phyloP scores from a whole-genome alignment of 2,329 filamentous ascomycete genomes.

The Ascochyta clinopodiicola region DNA sequence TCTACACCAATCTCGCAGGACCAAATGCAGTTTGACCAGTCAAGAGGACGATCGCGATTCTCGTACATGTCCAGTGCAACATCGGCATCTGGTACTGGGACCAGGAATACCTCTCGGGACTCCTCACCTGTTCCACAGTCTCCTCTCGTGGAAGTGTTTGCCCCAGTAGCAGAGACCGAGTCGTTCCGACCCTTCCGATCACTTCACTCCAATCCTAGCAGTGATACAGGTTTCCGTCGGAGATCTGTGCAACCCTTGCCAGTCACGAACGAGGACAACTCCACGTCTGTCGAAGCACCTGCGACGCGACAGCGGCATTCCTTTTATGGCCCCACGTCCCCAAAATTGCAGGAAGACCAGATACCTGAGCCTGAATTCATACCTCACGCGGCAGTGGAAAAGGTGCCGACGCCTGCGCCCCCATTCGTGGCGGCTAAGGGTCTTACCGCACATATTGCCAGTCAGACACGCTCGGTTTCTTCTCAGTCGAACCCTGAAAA shows the following conservation, averaged over 20 bases:
- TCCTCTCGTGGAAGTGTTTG: conserved; percentile 38
- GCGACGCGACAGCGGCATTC: conserved; percentile 39
- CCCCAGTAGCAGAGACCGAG: conserved; percentile 24
- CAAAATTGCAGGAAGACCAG: conserved; percentile 23
- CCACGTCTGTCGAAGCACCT: conserved; percentile 25
- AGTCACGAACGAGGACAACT: conserved; percentile 43
- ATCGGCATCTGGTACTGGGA: conserved; percentile 41
- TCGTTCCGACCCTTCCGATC: conserved; percentile 45
- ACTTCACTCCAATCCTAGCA: conserved; percentile 48
- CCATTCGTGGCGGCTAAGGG: conserved; percentile 7
- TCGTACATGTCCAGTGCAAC: conserved; percentile 49
- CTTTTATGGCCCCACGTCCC: conserved; percentile 37
- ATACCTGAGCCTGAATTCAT: conserved; percentile 9
- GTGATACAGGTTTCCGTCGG: conserved; percentile 36
- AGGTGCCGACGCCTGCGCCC: not conserved
- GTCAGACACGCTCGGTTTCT: conserved; percentile 7
- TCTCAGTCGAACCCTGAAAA: not conserved
- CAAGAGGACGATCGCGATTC: conserved; percentile 46
- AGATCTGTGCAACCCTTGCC: conserved; percentile 50
- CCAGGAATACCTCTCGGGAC: conserved; percentile 43
- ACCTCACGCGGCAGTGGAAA: not conserved
- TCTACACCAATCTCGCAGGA: conserved; percentile 46
- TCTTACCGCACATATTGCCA: conserved; percentile 13
- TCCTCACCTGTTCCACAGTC: conserved; percentile 46
- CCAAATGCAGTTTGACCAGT: conserved; percentile 45